Base-by-base conservation (phyloP, 2,329 filamentous ascomycete species). In the Phialophora expanda region DNA sequence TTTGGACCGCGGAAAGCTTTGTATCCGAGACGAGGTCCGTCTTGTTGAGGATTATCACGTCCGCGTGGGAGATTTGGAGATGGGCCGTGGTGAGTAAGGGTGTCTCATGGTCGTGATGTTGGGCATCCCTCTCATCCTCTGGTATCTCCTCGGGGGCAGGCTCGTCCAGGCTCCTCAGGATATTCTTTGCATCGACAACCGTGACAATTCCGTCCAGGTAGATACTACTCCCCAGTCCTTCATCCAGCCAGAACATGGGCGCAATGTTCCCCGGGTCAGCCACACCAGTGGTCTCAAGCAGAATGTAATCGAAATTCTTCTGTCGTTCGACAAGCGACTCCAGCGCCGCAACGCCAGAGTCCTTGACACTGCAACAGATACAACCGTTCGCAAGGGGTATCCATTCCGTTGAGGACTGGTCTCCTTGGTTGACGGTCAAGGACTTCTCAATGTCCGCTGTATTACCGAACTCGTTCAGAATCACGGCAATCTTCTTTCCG, bases 341-440 rank as follows among this genome's bases (percentile, higher is more conserved):
- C 62, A 99, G 96, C 41, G 95, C 95, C 71, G 92, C 92, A 44
- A 99, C 94, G 12, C 95, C 95, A 0, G 90, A 88, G 76, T 99
- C 95, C 88, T 97, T 99, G 73, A 98, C 93, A 2, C 93, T 96
- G 80, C 95, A 99, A 80, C 95, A 99, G 71, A 99, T 93, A 77
- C 95, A 99, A 69, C 95, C 95, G 73, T 99, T 99, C 60, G 92
- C 93, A 61, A 99, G 88, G 68, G 97, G 93, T 30, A 99, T 87
- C 91, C 96, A 99, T 82, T 97, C 93, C 75, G 95, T 90, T 6
- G 94, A 91, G 74, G 92, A 86, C 74, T 94, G 87, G 46, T 88
- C 90, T 66, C 89, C 90, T 75, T 93, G 89, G 76, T 90, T 96
- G 72, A 99, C 89, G 0, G 94, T 98, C 68, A 99, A 84, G 51